Conservation (phyloP, 2,329 filamentous ascomycete species). For the Sporothrix mexicana region DNA sequence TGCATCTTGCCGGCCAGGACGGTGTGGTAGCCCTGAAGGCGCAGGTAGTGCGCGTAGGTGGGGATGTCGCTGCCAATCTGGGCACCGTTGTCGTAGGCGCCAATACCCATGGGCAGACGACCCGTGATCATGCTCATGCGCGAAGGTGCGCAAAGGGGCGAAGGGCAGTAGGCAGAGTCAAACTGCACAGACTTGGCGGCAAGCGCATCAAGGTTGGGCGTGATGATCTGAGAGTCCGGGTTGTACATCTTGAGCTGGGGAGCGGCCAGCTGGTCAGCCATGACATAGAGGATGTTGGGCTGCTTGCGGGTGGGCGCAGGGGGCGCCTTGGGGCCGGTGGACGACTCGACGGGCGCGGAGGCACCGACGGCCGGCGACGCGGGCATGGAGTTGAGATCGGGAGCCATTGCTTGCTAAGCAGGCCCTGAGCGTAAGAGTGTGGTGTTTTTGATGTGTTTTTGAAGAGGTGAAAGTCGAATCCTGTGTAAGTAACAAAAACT, state of each 20-base stretch:
- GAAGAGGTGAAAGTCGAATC: neutral
- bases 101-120: slow-evolving; percentile 88
- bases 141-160: slow-evolving; percentile 88
- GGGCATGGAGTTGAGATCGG: slow-evolving; percentile 75
- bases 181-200: slow-evolving; percentile 86
- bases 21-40: slow-evolving; percentile 84
- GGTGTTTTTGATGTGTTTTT: slow-evolving; percentile 32
- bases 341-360: slow-evolving; percentile 11
- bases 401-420: slow-evolving; percentile 59
- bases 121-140: slow-evolving; percentile 95
- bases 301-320: slow-evolving; percentile 44
- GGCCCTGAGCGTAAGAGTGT: neutral
- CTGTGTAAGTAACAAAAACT: slow-evolving; percentile 30
- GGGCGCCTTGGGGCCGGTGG: slow-evolving; percentile 24
- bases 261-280: slow-evolving; percentile 94
- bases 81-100: slow-evolving; percentile 88
- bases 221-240: slow-evolving; percentile 85
- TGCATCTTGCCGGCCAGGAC: slow-evolving; percentile 96
- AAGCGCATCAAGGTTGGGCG: slow-evolving; percentile 84
- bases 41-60: slow-evolving; percentile 91
- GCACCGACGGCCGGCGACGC: slow-evolving; percentile 52
- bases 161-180: slow-evolving; percentile 92
- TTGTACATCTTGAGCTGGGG: slow-evolving; percentile 93
- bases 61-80: slow-evolving; percentile 83
- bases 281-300: slow-evolving; percentile 89